Evolutionary conservation across 139 green algal species (phyloP), one percentile per base, ranked within the genome.

Genomic region (Mesotaenium endlicherianum): DNA sequence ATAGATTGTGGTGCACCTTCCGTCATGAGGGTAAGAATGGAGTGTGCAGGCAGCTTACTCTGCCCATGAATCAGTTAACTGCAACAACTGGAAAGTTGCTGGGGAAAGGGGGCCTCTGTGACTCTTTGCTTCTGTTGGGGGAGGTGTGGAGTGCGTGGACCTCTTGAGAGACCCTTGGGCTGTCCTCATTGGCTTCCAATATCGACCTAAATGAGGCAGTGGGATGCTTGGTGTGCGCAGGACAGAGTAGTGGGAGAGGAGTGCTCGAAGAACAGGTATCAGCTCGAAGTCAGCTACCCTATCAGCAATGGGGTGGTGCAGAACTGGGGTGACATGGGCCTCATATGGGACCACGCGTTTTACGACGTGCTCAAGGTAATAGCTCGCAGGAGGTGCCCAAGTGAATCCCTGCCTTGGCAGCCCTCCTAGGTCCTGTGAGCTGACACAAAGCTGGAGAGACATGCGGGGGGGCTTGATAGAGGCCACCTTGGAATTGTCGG

Each of bases 241-340:
- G 81, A 90, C 6, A 60, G 93, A 20, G 72, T 91, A 1, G 85
- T 95, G n/a, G 93, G 90, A 1, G 6, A 78, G 1, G 86, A 90
- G 76, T 91, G 88, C 31, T 68, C 83, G 20, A 58, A 75, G 31
- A 26, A 90, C 1, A 86, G 90, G 17, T 83, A 91, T 31, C 83
- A 90, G 38, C 75, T 95, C 58, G 84, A 95, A 64, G 82, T 94
- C 60, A 84, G 39, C 17, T 95, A 94, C 50, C 93, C 93, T 17
- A 84, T 95, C n/a, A 84, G 43, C 31, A 94, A 94, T 44, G 92
- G 93, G 14, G 77, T 95, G 20, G 91, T 97, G n/a, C 87, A 91
- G 45, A 83, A 84, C 67, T 95, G 92, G 92, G 85, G 90, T 2
- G 92, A 93, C 42, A 95, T 95, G 92, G 30, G 80, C 34, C 78